Conservation (phyloP, 2,329 filamentous ascomycete genomes). For the Aphanocladium album region DNA sequence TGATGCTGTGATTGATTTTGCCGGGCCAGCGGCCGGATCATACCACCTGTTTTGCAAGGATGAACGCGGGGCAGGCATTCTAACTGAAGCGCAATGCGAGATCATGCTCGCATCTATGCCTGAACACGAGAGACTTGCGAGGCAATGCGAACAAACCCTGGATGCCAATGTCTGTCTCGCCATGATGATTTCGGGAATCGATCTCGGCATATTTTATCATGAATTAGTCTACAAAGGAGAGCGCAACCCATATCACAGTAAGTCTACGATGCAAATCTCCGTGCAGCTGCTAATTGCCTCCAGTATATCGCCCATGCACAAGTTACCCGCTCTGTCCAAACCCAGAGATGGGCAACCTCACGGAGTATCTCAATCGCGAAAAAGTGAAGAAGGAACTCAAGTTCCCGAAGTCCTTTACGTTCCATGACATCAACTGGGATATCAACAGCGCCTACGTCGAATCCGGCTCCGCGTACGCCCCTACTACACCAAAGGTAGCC, state of each 20-base stretch:
- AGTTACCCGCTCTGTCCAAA: slow-evolving; percentile 12
- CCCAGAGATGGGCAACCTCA: slow-evolving; percentile 18
- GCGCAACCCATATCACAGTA: too few relatives aligned
- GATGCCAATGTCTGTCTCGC: slow-evolving; percentile 83
- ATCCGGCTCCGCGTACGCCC: background rate
- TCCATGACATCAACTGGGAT: slow-evolving; percentile 88
- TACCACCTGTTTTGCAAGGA: slow-evolving; percentile 18
- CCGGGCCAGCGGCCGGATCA: slow-evolving; percentile 4
- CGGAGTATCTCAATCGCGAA: slow-evolving; percentile 21
- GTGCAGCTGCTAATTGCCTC: background rate
- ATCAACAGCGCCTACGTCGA: slow-evolving; percentile 60
- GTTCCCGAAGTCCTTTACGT: slow-evolving; percentile 63
- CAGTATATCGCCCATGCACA: slow-evolving; percentile 12
- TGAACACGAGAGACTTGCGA: slow-evolving; percentile 36
- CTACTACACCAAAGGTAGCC: slow-evolving; percentile 12
- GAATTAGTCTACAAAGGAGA: too few relatives aligned
- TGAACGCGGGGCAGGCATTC: slow-evolving; percentile 13
- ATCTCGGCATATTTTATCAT: too few relatives aligned
- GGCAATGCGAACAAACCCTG: slow-evolving; percentile 78
- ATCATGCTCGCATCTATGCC: slow-evolving; percentile 35
- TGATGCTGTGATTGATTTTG: slow-evolving; percentile 16
- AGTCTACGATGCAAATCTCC: too few relatives aligned
- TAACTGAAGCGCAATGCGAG: slow-evolving; percentile 18
- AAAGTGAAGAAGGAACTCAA: slow-evolving; percentile 18
- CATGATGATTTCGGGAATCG: too few relatives aligned